phyloP scores from a whole-genome alignment of 2,329 filamentous ascomycete genomes.

The Hypocreales sp. region DNA sequence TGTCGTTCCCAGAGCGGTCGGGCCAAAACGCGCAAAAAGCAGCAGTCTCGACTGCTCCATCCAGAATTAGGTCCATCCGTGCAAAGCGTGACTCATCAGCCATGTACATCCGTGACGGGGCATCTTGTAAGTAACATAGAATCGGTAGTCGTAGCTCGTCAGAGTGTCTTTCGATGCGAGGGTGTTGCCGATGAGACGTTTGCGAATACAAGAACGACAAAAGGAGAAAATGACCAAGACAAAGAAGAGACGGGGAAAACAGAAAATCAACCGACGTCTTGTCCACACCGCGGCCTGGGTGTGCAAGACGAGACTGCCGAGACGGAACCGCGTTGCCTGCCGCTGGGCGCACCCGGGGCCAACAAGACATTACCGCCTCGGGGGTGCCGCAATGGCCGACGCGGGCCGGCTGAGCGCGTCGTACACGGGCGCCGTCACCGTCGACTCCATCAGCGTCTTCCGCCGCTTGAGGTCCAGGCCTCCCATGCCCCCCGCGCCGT shows the following conservation, averaged over 20 bases:
- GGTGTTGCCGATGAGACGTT: slow-evolving; percentile 12
- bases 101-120: slow-evolving; percentile 23
- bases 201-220: slow-evolving; percentile 14
- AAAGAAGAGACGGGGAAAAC: slow-evolving; percentile 7
- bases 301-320: too few species aligned
- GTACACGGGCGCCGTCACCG: slow-evolving; percentile 32
- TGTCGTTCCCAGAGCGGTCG: slow-evolving; percentile 13
- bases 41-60: slow-evolving; percentile 5
- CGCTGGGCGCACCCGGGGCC: too few species aligned
- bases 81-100: slow-evolving; percentile 29
- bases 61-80: slow-evolving; percentile 21
- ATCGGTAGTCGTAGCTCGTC: slow-evolving; percentile 22
- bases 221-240: too few species aligned
- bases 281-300: slow-evolving; percentile 3
- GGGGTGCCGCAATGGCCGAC: slow-evolving; percentile 25
- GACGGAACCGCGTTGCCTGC: too few species aligned
- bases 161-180: slow-evolving; percentile 13
- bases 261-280: slow-evolving; percentile 5
- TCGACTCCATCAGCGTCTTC: slow-evolving; percentile 55
- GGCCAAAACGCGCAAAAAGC: slow-evolving; percentile 7
- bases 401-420: slow-evolving; percentile 32
- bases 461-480: slow-evolving; percentile 60
- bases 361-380: slow-evolving; percentile 25
- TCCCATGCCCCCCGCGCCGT: slow-evolving; percentile 16
- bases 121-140: slow-evolving; percentile 17